Evolutionary conservation across 805 yeast genomes (phyloP).

Genomic region (Suhomyces canberraensis): DNA sequence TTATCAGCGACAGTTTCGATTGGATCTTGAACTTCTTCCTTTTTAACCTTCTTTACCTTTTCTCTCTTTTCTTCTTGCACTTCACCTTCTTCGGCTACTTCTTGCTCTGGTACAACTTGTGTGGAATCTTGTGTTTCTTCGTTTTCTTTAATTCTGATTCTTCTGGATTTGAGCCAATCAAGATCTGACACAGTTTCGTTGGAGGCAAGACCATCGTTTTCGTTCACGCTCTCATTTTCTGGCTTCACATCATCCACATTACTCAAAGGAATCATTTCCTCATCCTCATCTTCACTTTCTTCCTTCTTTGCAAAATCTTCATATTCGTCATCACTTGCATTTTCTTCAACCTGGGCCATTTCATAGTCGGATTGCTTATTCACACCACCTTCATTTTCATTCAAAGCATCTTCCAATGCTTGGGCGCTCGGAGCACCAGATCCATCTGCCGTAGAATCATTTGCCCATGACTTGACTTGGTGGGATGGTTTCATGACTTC

Average conservation of each 20-base stretch:
- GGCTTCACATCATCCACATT: slow-evolving; percentile 9
- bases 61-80: not conserved
- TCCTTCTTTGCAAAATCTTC: slow-evolving; percentile 39
- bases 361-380: slow-evolving; percentile 17
- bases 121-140: slow-evolving; percentile 10
- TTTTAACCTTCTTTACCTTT: slow-evolving; percentile 3
- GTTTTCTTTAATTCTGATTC: slow-evolving; percentile 58
- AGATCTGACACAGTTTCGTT: slow-evolving; percentile 64
- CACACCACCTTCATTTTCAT: slow-evolving; percentile 14
- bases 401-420: slow-evolving; percentile 44
- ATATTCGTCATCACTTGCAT: slow-evolving; percentile 52
- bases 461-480: slow-evolving; percentile 72
- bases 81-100: not conserved
- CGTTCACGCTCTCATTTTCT: slow-evolving; percentile 10
- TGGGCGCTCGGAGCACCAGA: slow-evolving; percentile 44
- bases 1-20: slow-evolving; percentile 50
- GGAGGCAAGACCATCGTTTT: slow-evolving; percentile 30
- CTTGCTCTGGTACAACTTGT: not conserved
- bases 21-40: slow-evolving; percentile 22
- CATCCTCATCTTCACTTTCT: slow-evolving; percentile 41
- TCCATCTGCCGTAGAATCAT: slow-evolving; percentile 51
- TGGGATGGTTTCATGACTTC: slow-evolving; percentile 77
- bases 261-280: slow-evolving; percentile 47
- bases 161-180: slow-evolving; percentile 81
- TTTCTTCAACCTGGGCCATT: slow-evolving; percentile 39